Evolutionary conservation across 805 yeast genomes (phyloP).

Genomic region (Metschnikowia matae): DNA sequence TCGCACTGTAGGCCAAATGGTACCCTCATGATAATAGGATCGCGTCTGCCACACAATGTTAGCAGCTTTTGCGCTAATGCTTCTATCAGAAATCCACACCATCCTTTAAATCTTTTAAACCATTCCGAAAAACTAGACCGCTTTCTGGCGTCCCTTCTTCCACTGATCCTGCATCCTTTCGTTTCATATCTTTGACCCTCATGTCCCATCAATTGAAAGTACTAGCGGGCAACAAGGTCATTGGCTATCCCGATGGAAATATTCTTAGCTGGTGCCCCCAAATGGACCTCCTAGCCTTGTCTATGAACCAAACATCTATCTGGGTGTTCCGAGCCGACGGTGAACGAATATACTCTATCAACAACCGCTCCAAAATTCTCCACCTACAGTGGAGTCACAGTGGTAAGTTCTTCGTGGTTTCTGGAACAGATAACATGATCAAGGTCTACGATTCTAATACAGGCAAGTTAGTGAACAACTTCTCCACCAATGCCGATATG

Average conservation of each 20-base stretch:
- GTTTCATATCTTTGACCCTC: neutral
- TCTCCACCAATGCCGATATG: conserved; percentile 16
- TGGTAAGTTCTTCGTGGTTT: conserved; percentile 41
- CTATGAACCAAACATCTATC: conserved; percentile 46
- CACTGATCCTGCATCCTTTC: neutral
- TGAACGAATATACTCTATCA: conserved; percentile 47
- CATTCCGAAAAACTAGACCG: neutral
- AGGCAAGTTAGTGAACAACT: conserved; percentile 36
- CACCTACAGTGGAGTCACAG: conserved; percentile 30
- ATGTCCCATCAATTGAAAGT: conserved; percentile 2
- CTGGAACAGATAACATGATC: conserved; percentile 41
- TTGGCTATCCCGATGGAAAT: conserved; percentile 33
- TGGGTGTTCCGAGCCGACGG: conserved; percentile 54
- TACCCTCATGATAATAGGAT: neutral
- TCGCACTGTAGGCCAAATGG: neutral
- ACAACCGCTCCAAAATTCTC: conserved; percentile 30
- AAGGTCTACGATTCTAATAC: conserved; percentile 44
- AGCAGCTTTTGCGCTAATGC: neutral
- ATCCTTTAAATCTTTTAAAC: neutral
- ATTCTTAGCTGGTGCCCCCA: conserved; percentile 48
- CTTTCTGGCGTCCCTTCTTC: neutral
- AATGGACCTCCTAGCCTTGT: conserved; percentile 49
- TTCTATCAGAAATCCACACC: neutral
- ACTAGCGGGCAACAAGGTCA: conserved; percentile 13
- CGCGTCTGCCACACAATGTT: neutral